Conservation (phyloP, 108 stramenopile species). For the Stephanodiscus triporus region DNA sequence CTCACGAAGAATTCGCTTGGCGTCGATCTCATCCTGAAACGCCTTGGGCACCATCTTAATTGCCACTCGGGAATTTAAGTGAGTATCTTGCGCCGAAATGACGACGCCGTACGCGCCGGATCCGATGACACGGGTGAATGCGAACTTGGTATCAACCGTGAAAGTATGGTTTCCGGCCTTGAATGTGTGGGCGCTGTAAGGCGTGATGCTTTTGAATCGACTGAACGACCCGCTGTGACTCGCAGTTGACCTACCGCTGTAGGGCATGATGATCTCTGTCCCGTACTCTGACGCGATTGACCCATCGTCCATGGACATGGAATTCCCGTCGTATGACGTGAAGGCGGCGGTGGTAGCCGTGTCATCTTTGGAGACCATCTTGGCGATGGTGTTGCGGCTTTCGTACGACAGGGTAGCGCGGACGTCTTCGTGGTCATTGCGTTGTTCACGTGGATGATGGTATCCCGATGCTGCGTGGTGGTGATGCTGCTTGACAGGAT, state of each 20-base stretch:
- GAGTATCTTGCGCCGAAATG: conserved; percentile 84
- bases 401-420: conserved; percentile 26
- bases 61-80: conserved; percentile 77
- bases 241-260: conserved; percentile 21
- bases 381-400: conserved; percentile 24
- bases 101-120: conserved; percentile 99
- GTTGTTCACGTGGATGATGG: conserved; percentile 21
- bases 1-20: conserved; percentile 99
- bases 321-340: conserved; percentile 36
- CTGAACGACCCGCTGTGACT: conserved; percentile 17
- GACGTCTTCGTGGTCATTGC: conserved; percentile 29
- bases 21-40: conserved; percentile 98
- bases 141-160: conserved; percentile 84
- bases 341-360: conserved; percentile 48
- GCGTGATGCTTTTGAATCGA: conserved; percentile 36
- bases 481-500: conserved; percentile 32
- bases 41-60: conserved; percentile 98
- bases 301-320: conserved; percentile 52
- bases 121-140: conserved; percentile 85
- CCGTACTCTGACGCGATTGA: conserved; percentile 49
- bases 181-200: conserved; percentile 77
- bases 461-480: conserved; percentile 11
- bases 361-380: conserved; percentile 39
- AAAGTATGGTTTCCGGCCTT: conserved; percentile 85
- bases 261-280: conserved; percentile 42